Conservation (phyloP, 208 protist genomes). For the Angomonas ambiguus region DNA sequence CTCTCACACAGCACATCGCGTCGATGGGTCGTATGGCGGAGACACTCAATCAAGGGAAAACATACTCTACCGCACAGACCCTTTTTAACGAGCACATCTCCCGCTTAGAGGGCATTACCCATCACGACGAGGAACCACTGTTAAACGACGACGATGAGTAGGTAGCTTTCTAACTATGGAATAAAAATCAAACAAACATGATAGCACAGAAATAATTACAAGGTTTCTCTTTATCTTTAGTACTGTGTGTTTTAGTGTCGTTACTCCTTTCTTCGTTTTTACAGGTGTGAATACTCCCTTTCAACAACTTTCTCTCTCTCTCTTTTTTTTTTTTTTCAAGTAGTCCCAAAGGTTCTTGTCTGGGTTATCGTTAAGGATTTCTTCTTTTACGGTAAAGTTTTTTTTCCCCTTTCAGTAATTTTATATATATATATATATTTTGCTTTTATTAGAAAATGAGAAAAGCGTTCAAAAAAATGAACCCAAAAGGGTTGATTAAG, state of each 20-base stretch:
- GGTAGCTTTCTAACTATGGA: too few relatives aligned
- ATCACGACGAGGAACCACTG: slow-evolving; percentile 77
- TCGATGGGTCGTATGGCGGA: slow-evolving; percentile 85
- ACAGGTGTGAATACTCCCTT: background rate
- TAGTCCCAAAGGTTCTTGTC: background rate
- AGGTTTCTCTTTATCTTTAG: background rate
- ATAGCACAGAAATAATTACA: too few relatives aligned
- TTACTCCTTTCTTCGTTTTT: slow-evolving; percentile 4
- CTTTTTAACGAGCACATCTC: slow-evolving; percentile 80
- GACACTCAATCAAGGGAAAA: slow-evolving; percentile 73
- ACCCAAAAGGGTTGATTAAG: slow-evolving; percentile 15
- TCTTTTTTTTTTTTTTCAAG: slow-evolving; percentile 12
- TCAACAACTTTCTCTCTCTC: background rate
- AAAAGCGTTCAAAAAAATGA: slow-evolving; percentile 16
- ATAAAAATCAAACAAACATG: too few relatives aligned
- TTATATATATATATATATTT: slow-evolving; percentile 12
- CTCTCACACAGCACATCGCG: slow-evolving; percentile 77
- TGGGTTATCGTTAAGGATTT: too few relatives aligned
- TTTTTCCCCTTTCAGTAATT: background rate
- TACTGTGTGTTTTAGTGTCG: background rate
- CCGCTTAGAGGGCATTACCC: slow-evolving; percentile 70
- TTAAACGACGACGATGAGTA: slow-evolving; percentile 40
- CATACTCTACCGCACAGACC: slow-evolving; percentile 45
- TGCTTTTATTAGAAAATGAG: background rate
- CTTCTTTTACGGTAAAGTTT: background rate